These are phyloP conservation scores for Nannizziopsis barbatae DNA, from an alignment of 2,329 filamentous ascomycete species.

Conservation along the genomic window DNA sequence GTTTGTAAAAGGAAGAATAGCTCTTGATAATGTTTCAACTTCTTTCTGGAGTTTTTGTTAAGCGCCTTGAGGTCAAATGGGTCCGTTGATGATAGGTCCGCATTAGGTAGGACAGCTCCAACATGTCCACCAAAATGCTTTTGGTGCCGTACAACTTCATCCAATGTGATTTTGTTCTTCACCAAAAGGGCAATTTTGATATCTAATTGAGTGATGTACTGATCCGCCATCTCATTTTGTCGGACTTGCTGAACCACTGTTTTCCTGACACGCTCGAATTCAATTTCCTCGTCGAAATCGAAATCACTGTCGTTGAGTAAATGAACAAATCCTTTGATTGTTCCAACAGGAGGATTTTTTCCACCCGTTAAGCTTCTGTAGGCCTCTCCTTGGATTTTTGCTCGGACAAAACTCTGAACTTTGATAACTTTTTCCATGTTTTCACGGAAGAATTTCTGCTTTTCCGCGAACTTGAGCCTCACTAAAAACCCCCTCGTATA, in stretches of 20 bases:
- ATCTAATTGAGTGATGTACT: slow-evolving; percentile 95
- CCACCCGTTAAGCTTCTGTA: slow-evolving; percentile 95
- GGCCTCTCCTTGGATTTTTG: slow-evolving; percentile 89
- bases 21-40: slow-evolving; percentile 93
- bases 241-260: slow-evolving; percentile 94
- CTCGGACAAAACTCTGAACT: slow-evolving; percentile 91
- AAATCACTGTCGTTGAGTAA: slow-evolving; percentile 96
- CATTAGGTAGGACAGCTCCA: slow-evolving; percentile 72
- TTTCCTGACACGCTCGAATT: slow-evolving; percentile 89
- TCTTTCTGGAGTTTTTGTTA: slow-evolving; percentile 91
- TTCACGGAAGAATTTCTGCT: slow-evolving; percentile 77
- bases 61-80: slow-evolving; percentile 94
- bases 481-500: slow-evolving; percentile 62
- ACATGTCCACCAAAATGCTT: slow-evolving; percentile 89
- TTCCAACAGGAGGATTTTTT: slow-evolving; percentile 92
- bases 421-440: slow-evolving; percentile 99
- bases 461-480: slow-evolving; percentile 65
- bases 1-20: slow-evolving; percentile 96
- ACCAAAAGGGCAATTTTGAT: slow-evolving; percentile 97
- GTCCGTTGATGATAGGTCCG: slow-evolving; percentile 76
- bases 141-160: slow-evolving; percentile 94
- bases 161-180: slow-evolving; percentile 98
- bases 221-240: slow-evolving; percentile 92
- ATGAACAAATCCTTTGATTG: slow-evolving; percentile 96
- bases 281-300: slow-evolving; percentile 96